A percentile compares a stretch with the other conserved stretches of the same genome.
These are phyloP conservation scores for Trichothecium roseum DNA, from an alignment of 2,329 filamentous ascomycete genomes.

Conservation along the genomic window DNA sequence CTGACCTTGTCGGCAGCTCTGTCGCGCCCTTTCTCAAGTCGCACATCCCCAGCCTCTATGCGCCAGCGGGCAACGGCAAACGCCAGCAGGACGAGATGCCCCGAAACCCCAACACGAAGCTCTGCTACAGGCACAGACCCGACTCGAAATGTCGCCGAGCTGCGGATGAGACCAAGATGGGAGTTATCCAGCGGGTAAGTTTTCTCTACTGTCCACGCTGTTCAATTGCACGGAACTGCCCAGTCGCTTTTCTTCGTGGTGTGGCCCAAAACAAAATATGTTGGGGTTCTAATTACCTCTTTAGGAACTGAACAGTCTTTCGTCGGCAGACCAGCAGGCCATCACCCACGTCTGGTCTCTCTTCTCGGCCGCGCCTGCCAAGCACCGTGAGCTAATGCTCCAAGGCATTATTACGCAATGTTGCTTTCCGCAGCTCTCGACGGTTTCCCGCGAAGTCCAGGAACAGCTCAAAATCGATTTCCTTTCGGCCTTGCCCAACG, in stretches of 20 bases:
- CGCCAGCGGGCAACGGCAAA: slow-evolving; percentile 57
- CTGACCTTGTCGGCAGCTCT: slow-evolving; percentile 63
- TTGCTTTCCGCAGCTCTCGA: slow-evolving; percentile 94
- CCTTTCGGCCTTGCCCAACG: slow-evolving; percentile 73
- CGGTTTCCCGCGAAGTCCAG: slow-evolving; percentile 79
- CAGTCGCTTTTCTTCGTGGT: neutral
- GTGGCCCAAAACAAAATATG: neutral
- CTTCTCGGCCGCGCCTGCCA: slow-evolving; percentile 89
- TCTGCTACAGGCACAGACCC: slow-evolving; percentile 89
- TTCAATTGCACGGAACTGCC: no score
- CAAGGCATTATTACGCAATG: slow-evolving; percentile 94
- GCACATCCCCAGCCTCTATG: slow-evolving; percentile 84
- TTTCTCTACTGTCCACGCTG: no score
- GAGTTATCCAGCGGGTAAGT: slow-evolving; percentile 76
- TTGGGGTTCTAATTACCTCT: slow-evolving; percentile 4
- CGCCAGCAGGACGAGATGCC: slow-evolving; percentile 26
- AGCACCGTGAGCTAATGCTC: slow-evolving; percentile 91
- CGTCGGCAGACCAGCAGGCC: slow-evolving; percentile 80
- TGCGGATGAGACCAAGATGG: slow-evolving; percentile 93
- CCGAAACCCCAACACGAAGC: slow-evolving; percentile 68
- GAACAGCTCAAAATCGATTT: slow-evolving; percentile 98
- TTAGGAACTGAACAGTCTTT: slow-evolving; percentile 71
- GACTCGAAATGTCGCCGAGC: slow-evolving; percentile 89
- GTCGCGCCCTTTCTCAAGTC: slow-evolving; percentile 82
- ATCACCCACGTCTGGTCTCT: slow-evolving; percentile 97